Evolutionary conservation across 2,329 filamentous ascomycete species (phyloP), one percentile per base, ranked within the genome.

Genomic region (Aspergillus sp.): DNA sequence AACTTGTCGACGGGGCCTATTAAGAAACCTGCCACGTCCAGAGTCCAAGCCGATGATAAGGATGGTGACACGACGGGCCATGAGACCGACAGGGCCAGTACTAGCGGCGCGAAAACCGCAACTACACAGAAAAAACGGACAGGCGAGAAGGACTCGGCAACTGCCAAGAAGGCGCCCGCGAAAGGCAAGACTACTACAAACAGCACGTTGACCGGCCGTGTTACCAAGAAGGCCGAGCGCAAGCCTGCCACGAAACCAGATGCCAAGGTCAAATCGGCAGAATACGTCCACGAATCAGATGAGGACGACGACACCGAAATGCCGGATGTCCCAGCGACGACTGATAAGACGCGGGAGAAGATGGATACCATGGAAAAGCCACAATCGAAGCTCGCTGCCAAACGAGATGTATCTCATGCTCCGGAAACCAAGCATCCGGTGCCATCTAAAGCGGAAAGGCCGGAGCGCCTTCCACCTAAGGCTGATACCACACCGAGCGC

Each of bases 201-300:
- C 58, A 68, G 68, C 13, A 76, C 70, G 3, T 58, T 70, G 47
- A 67, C 66, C 3, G 68, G 69, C n/a, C 68, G 66, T 30, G 60
- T 70, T 23, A 70, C 67, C 19, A 72, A 74, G 56, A 78, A 76
- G 60, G 66, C 73, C 13, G 72, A 65, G 44, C 62, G 63, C 46
- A 67, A 66, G 50, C 48, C 66, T 2, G 53, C 60, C 17, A 51
- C 64, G n/a, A 71, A 71, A 50, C 52, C 60, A 23, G 71, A 72
- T 43, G 61, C 60, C 43, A 73, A 76, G 55, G 71, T 75, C 64
- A 79, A 79, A 59, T 80, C 76, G 7, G 72, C 73, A 1, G 77
- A 79, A 59, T 72, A 73, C 45, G 74, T 80, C 19, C 69, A 76
- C 47, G 74, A 77, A 55, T 79, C 77, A 1, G 73, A 76, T 44